Evolutionary conservation across 305 asterid genomes (phyloP).

Genomic region (Fraxinus albicans): DNA sequence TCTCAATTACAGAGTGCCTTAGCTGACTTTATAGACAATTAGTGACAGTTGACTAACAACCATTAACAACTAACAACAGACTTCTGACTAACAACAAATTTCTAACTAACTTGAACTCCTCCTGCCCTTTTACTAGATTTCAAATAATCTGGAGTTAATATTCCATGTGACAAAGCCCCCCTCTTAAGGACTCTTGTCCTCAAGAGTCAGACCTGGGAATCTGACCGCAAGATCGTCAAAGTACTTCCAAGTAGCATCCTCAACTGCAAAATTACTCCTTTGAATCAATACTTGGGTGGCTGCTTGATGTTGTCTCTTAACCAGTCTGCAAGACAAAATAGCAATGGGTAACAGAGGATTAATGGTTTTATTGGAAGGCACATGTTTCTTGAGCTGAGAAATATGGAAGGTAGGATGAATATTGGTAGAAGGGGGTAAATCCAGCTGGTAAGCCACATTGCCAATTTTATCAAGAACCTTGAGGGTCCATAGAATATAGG

Average conservation of each 20-base stretch:
- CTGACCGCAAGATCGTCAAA: background rate
- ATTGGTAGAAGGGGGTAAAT: background rate
- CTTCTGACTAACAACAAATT: background rate
- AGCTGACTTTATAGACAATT: background rate
- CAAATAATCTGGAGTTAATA: too few species aligned
- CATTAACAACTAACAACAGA: background rate
- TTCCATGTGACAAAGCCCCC: background rate
- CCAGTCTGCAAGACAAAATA: background rate
- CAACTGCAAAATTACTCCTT: background rate
- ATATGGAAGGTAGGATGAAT: background rate
- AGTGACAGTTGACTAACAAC: background rate
- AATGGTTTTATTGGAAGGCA: background rate
- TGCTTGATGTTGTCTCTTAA: background rate
- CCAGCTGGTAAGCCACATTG: background rate
- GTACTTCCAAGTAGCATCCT: background rate
- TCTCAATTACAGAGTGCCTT: background rate
- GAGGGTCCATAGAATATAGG: background rate
- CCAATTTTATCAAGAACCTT: background rate
- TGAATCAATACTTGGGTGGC: background rate
- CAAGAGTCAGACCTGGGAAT: background rate
- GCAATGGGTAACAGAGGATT: background rate
- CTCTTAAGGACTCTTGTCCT: background rate
- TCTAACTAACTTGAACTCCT: background rate
- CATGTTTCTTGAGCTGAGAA: background rate
- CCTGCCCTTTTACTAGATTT: too few species aligned